These are phyloP conservation scores for Davidsoniella virescens DNA, from an alignment of 2,329 filamentous ascomycete species.

Conservation along the genomic window DNA sequence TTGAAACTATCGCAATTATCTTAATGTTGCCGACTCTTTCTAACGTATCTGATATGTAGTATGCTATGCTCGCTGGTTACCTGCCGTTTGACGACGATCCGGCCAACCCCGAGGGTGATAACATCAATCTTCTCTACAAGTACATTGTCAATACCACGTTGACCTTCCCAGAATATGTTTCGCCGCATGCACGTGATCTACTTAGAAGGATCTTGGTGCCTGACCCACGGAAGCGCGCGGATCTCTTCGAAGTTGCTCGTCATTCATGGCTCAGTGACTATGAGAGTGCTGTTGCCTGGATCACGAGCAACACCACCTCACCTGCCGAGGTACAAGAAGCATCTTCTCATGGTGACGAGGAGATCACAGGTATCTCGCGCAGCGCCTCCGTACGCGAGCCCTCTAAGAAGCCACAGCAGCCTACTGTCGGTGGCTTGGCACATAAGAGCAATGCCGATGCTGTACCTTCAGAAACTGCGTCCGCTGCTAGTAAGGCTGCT, in stretches of 20 bases:
- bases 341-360: constrained; percentile 44
- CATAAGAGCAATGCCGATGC: constrained; percentile 59
- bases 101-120: constrained; percentile 94
- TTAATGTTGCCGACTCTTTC: not conserved
- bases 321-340: constrained; percentile 72
- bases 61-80: constrained; percentile 96
- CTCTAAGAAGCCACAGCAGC: constrained; percentile 40
- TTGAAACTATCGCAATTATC: not conserved
- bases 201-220: constrained; percentile 86
- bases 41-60: constrained; percentile 34
- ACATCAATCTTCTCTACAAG: constrained; percentile 97
- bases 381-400: constrained; percentile 88
- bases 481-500: constrained; percentile 53
- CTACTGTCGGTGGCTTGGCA: constrained; percentile 44
- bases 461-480: constrained; percentile 34
- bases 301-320: constrained; percentile 86
- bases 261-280: constrained; percentile 98
- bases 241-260: constrained; percentile 89
- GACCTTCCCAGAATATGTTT: constrained; percentile 97
- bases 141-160: constrained; percentile 96
- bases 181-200: constrained; percentile 85
- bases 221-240: constrained; percentile 83
- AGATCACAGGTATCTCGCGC: constrained; percentile 48
- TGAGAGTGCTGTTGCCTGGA: constrained; percentile 89
- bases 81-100: constrained; percentile 96